A percentile compares a stretch with the other conserved stretches of the same genome.
Conservation (phyloP, 78 protist genomes). For the Dictyostelium firmibasis region DNA sequence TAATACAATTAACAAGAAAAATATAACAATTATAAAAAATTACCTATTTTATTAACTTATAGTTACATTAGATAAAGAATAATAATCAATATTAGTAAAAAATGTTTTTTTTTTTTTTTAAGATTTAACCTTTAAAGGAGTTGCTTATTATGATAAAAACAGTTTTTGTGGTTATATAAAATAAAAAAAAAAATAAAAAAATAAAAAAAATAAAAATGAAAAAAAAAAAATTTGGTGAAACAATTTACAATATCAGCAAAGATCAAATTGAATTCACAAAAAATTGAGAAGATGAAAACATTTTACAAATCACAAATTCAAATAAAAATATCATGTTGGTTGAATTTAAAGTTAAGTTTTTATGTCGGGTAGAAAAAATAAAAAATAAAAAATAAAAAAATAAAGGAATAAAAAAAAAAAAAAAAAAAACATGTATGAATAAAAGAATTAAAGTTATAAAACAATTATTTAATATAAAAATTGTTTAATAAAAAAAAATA, state of each 20-base stretch:
- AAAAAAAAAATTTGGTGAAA: not conserved
- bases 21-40: too few relatives aligned
- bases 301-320: not conserved
- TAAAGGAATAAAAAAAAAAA: too few relatives aligned
- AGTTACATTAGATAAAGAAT: too few relatives aligned
- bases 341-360: not conserved
- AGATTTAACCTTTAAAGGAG: not conserved
- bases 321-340: not conserved
- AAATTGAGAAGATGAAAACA: not conserved
- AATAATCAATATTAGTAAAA: too few relatives aligned
- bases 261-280: not conserved
- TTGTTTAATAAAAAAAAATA: not conserved
- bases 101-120: too few relatives aligned
- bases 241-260: not conserved
- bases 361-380: not conserved
- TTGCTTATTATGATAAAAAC: not conserved
- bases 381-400: too few relatives aligned
- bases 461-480: not conserved
- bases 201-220: not conserved
- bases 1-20: too few relatives aligned
- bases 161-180: not conserved
- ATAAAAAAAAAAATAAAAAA: not conserved
- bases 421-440: not conserved
- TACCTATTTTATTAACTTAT: too few relatives aligned
- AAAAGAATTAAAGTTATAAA: not conserved